Evolutionary conservation across 805 yeast genomes (phyloP), one percentile per base, ranked within the genome.

Genomic region (Candida vartiovaarae): DNA sequence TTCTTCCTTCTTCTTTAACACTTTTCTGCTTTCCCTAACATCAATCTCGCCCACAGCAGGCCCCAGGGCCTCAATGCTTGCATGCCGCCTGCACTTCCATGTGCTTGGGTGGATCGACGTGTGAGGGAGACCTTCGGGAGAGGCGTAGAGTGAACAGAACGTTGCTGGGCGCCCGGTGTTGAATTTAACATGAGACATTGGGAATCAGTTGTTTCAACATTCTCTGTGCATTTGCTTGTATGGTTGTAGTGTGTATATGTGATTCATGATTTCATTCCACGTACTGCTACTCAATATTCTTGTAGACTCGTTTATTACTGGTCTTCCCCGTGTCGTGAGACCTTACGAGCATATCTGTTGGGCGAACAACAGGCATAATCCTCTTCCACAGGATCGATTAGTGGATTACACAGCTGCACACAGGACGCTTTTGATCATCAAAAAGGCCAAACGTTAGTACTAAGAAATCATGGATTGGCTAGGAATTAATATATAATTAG

Each of bases 81-180:
- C 35, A 34, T 42, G 37, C 34, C 27, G 32, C 37, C 47, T 41
- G 49, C 31, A 45, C 36, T 38, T 36, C 20, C 24, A 6, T 25
- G 35, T 20, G 25, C 38, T 25, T 6, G n/a, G 7, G 25, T 15
- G 39, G 23, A 15, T n/a, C 10, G 34, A 37, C 36, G 44, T 32
- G 37, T 41, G 43, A 39, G 50, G 41, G 38, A 31, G 34, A 26
- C 27, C 3, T 38, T 39, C 41, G 44, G 45, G 43, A 41, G 37
- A 44, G 47, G 50, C 53, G 53, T 50, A 50, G 51, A 50, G 24
- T 30, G 41, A 50, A 38, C 23, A n/a, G 53, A 50, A 50, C 53
- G 53, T 47, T 50, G 53, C 53, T 50, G 53, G 53, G 53, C 53
- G 49, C 53, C 53, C 48, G 53, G 39, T 48, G 49, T 47, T 50